phyloP scores from a whole-genome alignment of 306 rosid genomes.

The Quercus suber region DNA sequence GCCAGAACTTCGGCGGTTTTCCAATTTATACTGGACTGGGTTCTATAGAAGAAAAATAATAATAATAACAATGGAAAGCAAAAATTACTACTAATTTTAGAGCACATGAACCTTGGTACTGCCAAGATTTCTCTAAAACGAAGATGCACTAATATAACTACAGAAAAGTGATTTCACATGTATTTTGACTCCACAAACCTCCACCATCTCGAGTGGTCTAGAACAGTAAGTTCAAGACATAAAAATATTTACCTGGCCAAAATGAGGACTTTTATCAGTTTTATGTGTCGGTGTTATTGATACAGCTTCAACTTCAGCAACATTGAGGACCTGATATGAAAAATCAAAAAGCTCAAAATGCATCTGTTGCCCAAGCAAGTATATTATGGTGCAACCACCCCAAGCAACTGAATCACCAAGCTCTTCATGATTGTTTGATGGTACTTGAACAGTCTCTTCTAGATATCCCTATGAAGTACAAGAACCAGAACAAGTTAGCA shows the following conservation, averaged over 20 bases:
- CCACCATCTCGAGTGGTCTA: neutral
- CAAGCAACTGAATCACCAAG: conserved; percentile 98
- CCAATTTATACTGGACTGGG: neutral
- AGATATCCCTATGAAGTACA: conserved; percentile 64
- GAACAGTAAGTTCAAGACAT: neutral
- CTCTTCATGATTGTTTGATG: conserved; percentile 64
- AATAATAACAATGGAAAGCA: neutral
- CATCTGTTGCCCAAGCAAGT: conserved; percentile 94
- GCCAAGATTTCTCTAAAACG: conserved; percentile 3
- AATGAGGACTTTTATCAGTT: conserved; percentile 58
- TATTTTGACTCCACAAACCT: neutral
- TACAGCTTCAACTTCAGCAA: conserved; percentile 87
- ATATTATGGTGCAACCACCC: conserved; percentile 97
- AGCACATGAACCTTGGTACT: neutral
- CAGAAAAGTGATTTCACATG: neutral
- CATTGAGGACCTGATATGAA: conserved; percentile 88
- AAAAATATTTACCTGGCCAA: conserved; percentile 55
- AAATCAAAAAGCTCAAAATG: conserved; percentile 98
- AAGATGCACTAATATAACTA: neutral
- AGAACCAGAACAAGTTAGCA: conserved; percentile 26
- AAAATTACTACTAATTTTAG: neutral
- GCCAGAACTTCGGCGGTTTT: neutral
- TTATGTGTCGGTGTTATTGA: conserved; percentile 53
- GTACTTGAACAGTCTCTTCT: conserved; percentile 71
- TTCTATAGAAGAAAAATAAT: neutral